Evolutionary conservation across 768 basidiomycete species (phyloP).

Genomic region (Amanita pallidorosea): DNA sequence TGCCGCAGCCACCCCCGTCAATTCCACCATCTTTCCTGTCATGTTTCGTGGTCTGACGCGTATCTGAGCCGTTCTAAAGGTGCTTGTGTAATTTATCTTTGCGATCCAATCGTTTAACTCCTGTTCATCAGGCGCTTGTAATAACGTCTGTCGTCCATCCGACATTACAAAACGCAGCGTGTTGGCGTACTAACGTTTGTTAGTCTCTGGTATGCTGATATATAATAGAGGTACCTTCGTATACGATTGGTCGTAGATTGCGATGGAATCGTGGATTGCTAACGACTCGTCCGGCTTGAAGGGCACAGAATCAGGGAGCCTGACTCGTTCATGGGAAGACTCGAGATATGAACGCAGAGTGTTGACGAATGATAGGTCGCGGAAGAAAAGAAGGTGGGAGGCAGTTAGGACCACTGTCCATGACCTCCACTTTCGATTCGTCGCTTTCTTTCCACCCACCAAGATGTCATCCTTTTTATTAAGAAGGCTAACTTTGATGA

Average conservation of each 20-base stretch:
- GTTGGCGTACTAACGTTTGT: conserved; percentile 41
- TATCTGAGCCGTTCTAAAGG: conserved; percentile 80
- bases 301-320: conserved; percentile 27
- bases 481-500: conserved; percentile 75
- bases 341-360: conserved; percentile 33
- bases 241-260: conserved; percentile 71
- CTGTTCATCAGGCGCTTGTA: conserved; percentile 57
- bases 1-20: conserved; percentile 80
- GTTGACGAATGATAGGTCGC: conserved; percentile 50
- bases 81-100: conserved; percentile 86
- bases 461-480: conserved; percentile 71
- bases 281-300: conserved; percentile 82
- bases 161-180: conserved; percentile 71
- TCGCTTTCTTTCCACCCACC: conserved; percentile 67
- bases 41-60: conserved; percentile 69
- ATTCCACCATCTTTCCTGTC: conserved; percentile 57
- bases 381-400: conserved; percentile 87
- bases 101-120: conserved; percentile 89
- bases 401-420: conserved; percentile 82
- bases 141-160: conserved; percentile 71
- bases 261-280: conserved; percentile 67
- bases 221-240: conserved; percentile 42
- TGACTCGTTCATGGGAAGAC: conserved; percentile 18
- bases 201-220: conserved; percentile 2
- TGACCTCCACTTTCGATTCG: conserved; percentile 78